Base-by-base conservation (phyloP, 352 stramenopile genomes). In the Phytophthora tentaculata region DNA sequence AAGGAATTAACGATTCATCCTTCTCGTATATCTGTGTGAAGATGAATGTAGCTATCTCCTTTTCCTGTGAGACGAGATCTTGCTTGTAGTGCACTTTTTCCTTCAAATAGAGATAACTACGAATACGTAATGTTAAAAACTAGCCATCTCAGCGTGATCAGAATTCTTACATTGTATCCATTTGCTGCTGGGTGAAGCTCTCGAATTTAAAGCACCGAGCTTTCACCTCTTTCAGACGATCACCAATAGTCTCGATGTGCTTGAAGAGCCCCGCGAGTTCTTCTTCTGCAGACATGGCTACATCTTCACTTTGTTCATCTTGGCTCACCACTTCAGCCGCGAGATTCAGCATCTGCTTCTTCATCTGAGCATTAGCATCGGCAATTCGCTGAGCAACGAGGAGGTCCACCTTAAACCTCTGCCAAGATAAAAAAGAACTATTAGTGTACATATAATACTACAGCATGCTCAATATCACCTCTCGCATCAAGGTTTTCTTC, bases 361-460 rank as follows among this genome's bases (percentile, higher is more conserved):
- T 91, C 57, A 91, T 74, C 24, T 76, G 43, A 0, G 71, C 58
- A 28, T 94, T 92, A 4, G 76, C 73, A 17, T 91, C 81, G 0
- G 86, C 80, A 35, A 90, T 83, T 12, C 86, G 79, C 47, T 94
- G 86, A 0, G 86, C 83, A 9, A 94, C 81, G 9, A 94, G 66
- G 7, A 94, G 47, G 60, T 94, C 86, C 13, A 94, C 86, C 57
- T 92, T 92, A 14, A 92, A 76, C 6, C 84, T 73, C 86, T 94
- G 16, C 9, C 2, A 22, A 51, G 2, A 56, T 45, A n/a, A 50
- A 19, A 39, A n/a, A 28, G 23, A 1, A 20, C 9, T 32, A 32
- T 32, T 32, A 9, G 5, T 32, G 5, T 9, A 8, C 28, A 8
- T 32, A 9, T 8, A 32, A 32, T 9, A 8, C 28, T 32, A 32